Evolutionary conservation across 768 basidiomycete species (phyloP).

Genomic region (Suillus occidentalis): DNA sequence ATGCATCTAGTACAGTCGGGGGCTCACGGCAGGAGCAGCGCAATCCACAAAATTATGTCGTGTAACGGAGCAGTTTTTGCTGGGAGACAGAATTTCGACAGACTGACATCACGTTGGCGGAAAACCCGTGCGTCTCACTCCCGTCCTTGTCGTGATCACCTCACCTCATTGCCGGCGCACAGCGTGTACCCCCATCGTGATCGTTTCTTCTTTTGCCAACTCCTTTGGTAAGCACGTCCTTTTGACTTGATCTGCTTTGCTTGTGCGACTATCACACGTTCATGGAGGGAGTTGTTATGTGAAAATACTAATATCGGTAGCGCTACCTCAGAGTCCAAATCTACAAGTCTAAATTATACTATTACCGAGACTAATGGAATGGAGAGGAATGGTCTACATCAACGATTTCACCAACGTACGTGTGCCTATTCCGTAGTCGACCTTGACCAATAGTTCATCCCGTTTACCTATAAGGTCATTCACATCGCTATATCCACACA

Average conservation of each 20-base stretch:
- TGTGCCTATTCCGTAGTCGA: slow-evolving; percentile 26
- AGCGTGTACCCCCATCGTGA: background rate
- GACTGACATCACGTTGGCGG: background rate
- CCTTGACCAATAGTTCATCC: slow-evolving; percentile 34
- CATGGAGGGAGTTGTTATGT: background rate
- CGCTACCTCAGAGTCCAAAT: background rate
- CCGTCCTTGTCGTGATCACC: background rate
- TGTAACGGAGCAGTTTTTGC: too few relatives aligned
- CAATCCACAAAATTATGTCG: too few relatives aligned
- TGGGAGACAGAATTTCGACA: too few relatives aligned
- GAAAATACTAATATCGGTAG: background rate
- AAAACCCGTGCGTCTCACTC: background rate
- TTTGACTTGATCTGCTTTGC: background rate
- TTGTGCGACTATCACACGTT: background rate
- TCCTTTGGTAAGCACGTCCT: background rate
- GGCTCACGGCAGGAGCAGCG: too few relatives aligned
- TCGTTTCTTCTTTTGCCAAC: background rate
- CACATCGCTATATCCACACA: slow-evolving; percentile 39
- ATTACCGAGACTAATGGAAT: background rate
- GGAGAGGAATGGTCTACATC: background rate
- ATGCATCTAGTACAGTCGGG: background rate
- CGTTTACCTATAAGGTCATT: slow-evolving; percentile 39
- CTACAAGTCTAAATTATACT: background rate
- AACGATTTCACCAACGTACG: background rate
- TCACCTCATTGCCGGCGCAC: background rate